A percentile compares a stretch with the other conserved stretches of the same genome.
Conservation (phyloP, 2,329 filamentous ascomycete genomes). For the Thyridium curvatum region DNA sequence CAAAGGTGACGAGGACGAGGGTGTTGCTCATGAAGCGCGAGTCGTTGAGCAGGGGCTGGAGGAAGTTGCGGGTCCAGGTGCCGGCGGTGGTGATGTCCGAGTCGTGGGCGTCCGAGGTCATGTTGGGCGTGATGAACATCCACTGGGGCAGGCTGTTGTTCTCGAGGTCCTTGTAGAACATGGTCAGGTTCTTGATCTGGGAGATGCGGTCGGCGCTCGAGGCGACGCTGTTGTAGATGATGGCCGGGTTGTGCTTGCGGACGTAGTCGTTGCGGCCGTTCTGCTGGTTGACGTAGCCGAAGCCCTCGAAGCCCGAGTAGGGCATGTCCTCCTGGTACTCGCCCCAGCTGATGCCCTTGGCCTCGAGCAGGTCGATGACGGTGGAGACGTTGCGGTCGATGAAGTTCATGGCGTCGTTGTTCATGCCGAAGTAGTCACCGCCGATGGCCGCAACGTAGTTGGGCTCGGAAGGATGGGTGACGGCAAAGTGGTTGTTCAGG, state of each 20-base stretch:
- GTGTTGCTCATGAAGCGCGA: slow-evolving; percentile 69
- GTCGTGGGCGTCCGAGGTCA: slow-evolving; percentile 74
- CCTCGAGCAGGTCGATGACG: slow-evolving; percentile 62
- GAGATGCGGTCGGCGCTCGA: slow-evolving; percentile 52
- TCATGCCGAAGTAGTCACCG: slow-evolving; percentile 69
- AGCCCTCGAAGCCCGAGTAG: slow-evolving; percentile 65
- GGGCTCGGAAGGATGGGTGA: slow-evolving; percentile 69
- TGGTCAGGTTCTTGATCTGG: slow-evolving; percentile 67
- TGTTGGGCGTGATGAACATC: slow-evolving; percentile 68
- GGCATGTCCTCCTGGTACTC: slow-evolving; percentile 76
- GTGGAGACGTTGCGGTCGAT: slow-evolving; percentile 57
- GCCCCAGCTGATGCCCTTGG: slow-evolving; percentile 59
- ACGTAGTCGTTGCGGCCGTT: slow-evolving; percentile 70
- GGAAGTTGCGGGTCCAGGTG: slow-evolving; percentile 59
- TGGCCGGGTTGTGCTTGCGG: slow-evolving; percentile 68
- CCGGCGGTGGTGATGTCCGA: slow-evolving; percentile 63
- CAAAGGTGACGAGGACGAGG: slow-evolving; percentile 70
- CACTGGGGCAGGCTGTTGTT: slow-evolving; percentile 61
- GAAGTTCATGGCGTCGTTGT: slow-evolving; percentile 59
- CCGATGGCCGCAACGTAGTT: slow-evolving; percentile 66
- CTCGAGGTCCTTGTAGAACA: slow-evolving; percentile 62
- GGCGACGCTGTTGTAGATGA: slow-evolving; percentile 62
- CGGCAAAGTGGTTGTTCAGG: slow-evolving; percentile 51
- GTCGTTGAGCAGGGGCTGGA: slow-evolving; percentile 64
- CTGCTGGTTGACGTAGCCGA: slow-evolving; percentile 55